A percentile compares a stretch with the other conserved stretches of the same genome.
Conservation (phyloP, 2,329 filamentous ascomycete species). For the Colletotrichum sansevieriae region DNA sequence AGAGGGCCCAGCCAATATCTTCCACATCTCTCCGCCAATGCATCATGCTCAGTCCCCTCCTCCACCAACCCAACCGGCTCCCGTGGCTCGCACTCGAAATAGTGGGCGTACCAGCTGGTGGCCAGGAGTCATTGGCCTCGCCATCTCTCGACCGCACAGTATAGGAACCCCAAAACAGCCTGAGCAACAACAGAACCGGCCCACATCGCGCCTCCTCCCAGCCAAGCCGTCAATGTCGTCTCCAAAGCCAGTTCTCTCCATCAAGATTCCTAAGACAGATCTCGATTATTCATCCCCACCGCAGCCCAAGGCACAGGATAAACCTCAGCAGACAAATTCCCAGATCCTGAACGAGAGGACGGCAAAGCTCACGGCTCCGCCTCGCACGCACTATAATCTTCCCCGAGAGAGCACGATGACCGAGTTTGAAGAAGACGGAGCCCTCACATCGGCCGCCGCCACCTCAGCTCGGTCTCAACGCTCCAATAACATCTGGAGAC, state of each 20-base stretch:
- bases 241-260: slow-evolving; percentile 58
- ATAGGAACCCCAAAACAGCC: slow-evolving; percentile 30
- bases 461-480: slow-evolving; percentile 46
- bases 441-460: slow-evolving; percentile 45
- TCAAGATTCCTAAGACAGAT: slow-evolving; percentile 51
- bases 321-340: slow-evolving; percentile 39
- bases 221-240: slow-evolving; percentile 49
- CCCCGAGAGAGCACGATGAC: slow-evolving; percentile 61
- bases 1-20: slow-evolving; percentile 44
- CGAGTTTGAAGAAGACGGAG: slow-evolving; percentile 66
- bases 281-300: slow-evolving; percentile 27
- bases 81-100: slow-evolving; percentile 31
- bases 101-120: slow-evolving; percentile 47
- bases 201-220: slow-evolving; percentile 59
- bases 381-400: slow-evolving; percentile 34
- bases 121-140: slow-evolving; percentile 58
- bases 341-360: slow-evolving; percentile 35
- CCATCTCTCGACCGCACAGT: slow-evolving; percentile 55
- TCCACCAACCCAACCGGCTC: slow-evolving; percentile 33
- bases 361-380: slow-evolving; percentile 40
- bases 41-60: slow-evolving; percentile 46
- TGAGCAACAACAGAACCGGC: slow-evolving; percentile 46
- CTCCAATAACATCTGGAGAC: slow-evolving; percentile 63
- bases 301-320: slow-evolving; percentile 25
- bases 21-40: slow-evolving; percentile 59